Conservation (phyloP, 116 monocot species). For the Phalaenopsis hybrid region DNA sequence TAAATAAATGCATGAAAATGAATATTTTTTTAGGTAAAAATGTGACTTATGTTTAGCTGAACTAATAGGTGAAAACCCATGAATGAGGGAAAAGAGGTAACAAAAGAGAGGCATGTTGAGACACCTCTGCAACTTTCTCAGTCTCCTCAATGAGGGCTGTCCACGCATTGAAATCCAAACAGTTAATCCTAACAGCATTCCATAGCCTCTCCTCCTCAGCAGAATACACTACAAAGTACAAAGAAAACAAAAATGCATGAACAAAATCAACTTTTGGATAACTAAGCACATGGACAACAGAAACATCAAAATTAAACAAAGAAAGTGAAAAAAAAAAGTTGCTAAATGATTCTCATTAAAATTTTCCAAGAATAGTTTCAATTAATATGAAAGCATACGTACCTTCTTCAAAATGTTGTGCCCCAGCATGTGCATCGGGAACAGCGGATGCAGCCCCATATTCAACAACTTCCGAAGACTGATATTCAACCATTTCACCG, state of each 20-base stretch:
- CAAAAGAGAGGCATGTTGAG: neutral
- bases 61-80: constrained; percentile 1
- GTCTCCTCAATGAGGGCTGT: constrained; percentile 92
- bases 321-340: neutral
- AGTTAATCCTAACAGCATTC: constrained; percentile 70
- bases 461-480: constrained; percentile 25
- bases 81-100: neutral
- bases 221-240: constrained; percentile 32
- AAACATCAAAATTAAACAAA: neutral
- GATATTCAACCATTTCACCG: constrained; percentile 25
- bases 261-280: constrained; percentile 2
- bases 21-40: neutral
- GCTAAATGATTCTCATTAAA: neutral
- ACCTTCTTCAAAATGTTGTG: constrained; percentile 46
- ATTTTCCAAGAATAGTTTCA: neutral
- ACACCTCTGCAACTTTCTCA: constrained; percentile 84
- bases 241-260: neutral
- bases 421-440: constrained; percentile 12
- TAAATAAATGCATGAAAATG: too few species aligned
- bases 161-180: constrained; percentile 96
- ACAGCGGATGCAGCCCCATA: constrained; percentile 41
- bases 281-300: neutral
- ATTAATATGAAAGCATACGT: constrained; percentile 6
- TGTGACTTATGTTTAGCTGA: neutral
- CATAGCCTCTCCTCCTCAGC: constrained; percentile 95